Conservation (phyloP, 2,329 filamentous ascomycete species). For the Geosmithia flava region DNA sequence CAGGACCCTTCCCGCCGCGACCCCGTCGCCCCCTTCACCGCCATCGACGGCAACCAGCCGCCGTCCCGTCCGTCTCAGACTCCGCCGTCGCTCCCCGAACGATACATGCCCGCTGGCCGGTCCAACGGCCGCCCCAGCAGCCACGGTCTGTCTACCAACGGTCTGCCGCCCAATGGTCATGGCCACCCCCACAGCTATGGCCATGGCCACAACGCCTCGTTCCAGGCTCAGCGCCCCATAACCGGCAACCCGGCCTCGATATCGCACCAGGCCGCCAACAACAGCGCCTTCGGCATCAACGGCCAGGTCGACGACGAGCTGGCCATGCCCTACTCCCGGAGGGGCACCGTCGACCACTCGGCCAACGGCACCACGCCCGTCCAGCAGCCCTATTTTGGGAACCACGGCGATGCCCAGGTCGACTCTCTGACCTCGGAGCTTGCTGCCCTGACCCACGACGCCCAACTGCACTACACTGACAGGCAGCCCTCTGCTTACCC, state of each 20-base stretch:
- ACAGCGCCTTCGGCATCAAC: slow-evolving; percentile 21
- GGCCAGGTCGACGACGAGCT: slow-evolving; percentile 25
- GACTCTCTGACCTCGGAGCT: slow-evolving; percentile 14
- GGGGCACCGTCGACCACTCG: slow-evolving; percentile 19
- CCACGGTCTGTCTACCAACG: not conserved
- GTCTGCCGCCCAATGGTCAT: not conserved
- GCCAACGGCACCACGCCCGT: slow-evolving; percentile 6
- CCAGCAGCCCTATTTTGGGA: slow-evolving; percentile 24
- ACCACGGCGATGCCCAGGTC: slow-evolving; percentile 25
- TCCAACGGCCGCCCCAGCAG: not conserved
- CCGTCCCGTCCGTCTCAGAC: slow-evolving; percentile 40
- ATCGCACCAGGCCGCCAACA: slow-evolving; percentile 20
- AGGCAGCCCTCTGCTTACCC: slow-evolving; percentile 17
- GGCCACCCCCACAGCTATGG: slow-evolving; percentile 9
- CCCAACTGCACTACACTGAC: slow-evolving; percentile 16
- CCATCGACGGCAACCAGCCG: slow-evolving; percentile 43
- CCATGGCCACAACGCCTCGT: slow-evolving; percentile 17
- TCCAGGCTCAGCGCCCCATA: slow-evolving; percentile 32
- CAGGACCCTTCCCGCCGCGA: slow-evolving; percentile 26
- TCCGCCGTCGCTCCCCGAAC: slow-evolving; percentile 13
- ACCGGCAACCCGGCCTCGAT: slow-evolving; percentile 33
- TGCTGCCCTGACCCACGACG: slow-evolving; percentile 17
- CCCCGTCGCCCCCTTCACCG: slow-evolving; percentile 17
- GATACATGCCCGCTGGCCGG: not conserved
- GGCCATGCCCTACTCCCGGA: slow-evolving; percentile 17